Conservation (phyloP, 495 filamentous ascomycete species). For the Letharia columbiana region DNA sequence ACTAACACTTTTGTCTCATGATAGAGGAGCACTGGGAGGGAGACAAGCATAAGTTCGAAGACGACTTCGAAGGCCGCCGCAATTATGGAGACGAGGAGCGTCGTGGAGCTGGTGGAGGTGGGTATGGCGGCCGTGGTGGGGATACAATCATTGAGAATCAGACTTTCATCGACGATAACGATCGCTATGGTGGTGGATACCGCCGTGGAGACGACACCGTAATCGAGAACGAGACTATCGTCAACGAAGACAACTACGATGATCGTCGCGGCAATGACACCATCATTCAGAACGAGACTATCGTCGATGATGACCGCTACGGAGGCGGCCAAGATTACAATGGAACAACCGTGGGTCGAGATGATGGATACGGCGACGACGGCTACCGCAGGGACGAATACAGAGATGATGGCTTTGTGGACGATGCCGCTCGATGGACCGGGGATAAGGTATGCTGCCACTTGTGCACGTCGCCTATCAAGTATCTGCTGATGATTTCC, state of each 20-base stretch:
- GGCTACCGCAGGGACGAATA: conserved; percentile 1
- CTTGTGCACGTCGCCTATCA: not conserved
- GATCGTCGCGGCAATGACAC: not conserved
- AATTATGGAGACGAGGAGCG: not conserved
- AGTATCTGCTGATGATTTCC: not conserved
- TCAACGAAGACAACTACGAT: not conserved
- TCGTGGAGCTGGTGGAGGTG: not conserved
- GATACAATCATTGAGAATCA: conserved; percentile 2
- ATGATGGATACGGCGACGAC: not conserved
- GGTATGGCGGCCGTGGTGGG: not conserved
- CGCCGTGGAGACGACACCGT: not conserved
- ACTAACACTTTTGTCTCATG: not conserved
- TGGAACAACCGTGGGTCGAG: not conserved
- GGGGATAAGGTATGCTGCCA: not conserved
- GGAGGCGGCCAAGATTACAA: not conserved
- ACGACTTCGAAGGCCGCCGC: not conserved
- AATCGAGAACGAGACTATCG: not conserved
- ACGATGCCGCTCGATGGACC: conserved; percentile 2
- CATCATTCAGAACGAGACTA: not conserved
- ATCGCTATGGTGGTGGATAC: not conserved
- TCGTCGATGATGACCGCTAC: not conserved
- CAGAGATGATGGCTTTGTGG: conserved; percentile 1
- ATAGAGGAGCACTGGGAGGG: not conserved
- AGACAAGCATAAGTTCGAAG: conserved; percentile 3
- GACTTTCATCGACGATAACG: not conserved